These are phyloP conservation scores for Globisporangium perplexum DNA, from an alignment of 352 stramenopile species.

Conservation along the genomic window DNA sequence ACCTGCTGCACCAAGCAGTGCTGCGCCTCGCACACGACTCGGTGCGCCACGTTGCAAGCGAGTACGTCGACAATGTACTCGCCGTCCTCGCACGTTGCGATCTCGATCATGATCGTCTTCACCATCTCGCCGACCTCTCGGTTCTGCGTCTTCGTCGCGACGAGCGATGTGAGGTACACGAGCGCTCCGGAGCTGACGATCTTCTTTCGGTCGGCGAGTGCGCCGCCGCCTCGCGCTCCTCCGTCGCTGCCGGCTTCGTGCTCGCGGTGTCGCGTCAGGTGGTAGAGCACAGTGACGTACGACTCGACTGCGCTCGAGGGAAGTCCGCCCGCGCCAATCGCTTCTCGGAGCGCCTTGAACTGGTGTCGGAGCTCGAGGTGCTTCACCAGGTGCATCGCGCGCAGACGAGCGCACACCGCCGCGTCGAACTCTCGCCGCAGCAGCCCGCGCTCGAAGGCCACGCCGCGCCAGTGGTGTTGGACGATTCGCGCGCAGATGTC, in stretches of 20 bases:
- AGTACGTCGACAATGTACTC: slow-evolving; percentile 59
- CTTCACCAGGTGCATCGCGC: slow-evolving; percentile 72
- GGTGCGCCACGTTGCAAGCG: slow-evolving; percentile 50
- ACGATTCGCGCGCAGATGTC: slow-evolving; percentile 68
- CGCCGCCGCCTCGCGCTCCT: slow-evolving; percentile 13
- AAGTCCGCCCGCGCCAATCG: slow-evolving; percentile 29
- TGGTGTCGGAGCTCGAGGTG: slow-evolving; percentile 64
- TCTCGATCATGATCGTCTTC: slow-evolving; percentile 42
- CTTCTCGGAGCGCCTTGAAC: slow-evolving; percentile 53
- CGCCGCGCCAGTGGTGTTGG: slow-evolving; percentile 68
- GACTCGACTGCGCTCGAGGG: slow-evolving; percentile 34
- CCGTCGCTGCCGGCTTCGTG: slow-evolving; percentile 16
- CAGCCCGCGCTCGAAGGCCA: slow-evolving; percentile 50
- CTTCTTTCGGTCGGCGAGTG: slow-evolving; percentile 38
- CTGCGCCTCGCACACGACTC: slow-evolving; percentile 30
- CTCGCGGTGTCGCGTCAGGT: slow-evolving; percentile 21
- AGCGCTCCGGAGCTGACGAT: slow-evolving; percentile 49
- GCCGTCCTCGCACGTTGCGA: slow-evolving; percentile 28
- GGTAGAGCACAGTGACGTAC: slow-evolving; percentile 59
- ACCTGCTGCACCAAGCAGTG: slow-evolving; percentile 6
- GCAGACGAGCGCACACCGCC: slow-evolving; percentile 43
- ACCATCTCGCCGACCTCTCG: slow-evolving; percentile 41
- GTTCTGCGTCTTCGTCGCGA: slow-evolving; percentile 19
- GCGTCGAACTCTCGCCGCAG: slow-evolving; percentile 39
- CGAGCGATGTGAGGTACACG: slow-evolving; percentile 38